Percentiles rank a stretch among this genome's conserved stretches.
These are phyloP conservation scores for Coemansia sp. DNA, from an alignment of 192 early-diverging fungal genomes.

Conservation along the genomic window DNA sequence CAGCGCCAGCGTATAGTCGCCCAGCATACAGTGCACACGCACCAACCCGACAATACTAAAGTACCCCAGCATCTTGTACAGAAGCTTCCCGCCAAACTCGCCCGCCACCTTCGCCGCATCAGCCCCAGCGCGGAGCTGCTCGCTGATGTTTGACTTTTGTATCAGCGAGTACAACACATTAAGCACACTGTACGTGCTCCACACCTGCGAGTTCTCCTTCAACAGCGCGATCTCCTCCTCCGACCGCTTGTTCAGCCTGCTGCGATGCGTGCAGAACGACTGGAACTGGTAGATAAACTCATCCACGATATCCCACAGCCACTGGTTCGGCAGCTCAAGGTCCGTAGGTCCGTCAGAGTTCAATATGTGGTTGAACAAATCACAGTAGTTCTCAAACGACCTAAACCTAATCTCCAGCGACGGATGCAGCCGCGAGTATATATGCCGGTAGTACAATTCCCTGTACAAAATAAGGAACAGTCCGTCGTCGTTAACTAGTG, in stretches of 20 bases:
- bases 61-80: constrained; percentile 98
- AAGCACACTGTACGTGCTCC: constrained; percentile 95
- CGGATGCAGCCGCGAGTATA: constrained; percentile 89
- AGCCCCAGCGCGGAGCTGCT: constrained; percentile 76
- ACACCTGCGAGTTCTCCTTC: constrained; percentile 84
- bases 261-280: constrained; percentile 94
- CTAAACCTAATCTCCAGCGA: constrained; percentile 87
- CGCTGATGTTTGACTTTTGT: constrained; percentile 93
- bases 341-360: constrained; percentile 81
- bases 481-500: constrained; percentile 77
- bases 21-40: constrained; percentile 93
- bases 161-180: constrained; percentile 96
- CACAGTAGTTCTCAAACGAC: constrained; percentile 96
- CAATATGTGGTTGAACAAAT: constrained; percentile 95
- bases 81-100: constrained; percentile 82
- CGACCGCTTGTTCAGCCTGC: constrained; percentile 77
- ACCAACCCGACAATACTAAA: constrained; percentile 91
- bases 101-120: constrained; percentile 88
- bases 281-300: constrained; percentile 99
- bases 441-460: constrained; percentile 96
- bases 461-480: constrained; percentile 93
- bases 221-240: constrained; percentile 81
- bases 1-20: constrained; percentile 93
- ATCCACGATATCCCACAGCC: constrained; percentile 99
- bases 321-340: constrained; percentile 96